A percentile compares a stretch with the other conserved stretches of the same genome.
phyloP scores from a whole-genome alignment of 1,284 basidiomycete species.

The Lentinus polychrous region DNA sequence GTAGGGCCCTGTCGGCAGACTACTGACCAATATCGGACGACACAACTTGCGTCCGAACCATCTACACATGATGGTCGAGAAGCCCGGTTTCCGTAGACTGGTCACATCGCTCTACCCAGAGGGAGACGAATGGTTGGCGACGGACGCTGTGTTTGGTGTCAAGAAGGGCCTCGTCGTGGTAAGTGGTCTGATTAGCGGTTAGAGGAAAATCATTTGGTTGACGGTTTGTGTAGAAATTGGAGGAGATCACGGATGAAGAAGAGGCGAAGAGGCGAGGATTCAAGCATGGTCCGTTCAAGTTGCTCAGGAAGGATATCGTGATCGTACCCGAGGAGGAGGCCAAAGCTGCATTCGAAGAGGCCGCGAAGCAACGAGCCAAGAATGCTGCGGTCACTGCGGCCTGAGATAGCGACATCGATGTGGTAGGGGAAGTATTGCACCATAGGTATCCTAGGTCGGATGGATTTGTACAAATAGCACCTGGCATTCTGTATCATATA shows the following conservation, averaged over 20 bases:
- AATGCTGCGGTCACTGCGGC: slow-evolving; percentile 11
- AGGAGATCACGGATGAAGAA: slow-evolving; percentile 46
- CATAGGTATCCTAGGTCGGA: too few species aligned
- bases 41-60: slow-evolving; percentile 80
- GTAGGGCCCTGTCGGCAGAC: slow-evolving; percentile 68
- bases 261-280: slow-evolving; percentile 57
- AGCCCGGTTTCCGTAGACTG: slow-evolving; percentile 66
- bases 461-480: too few species aligned
- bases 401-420: background rate
- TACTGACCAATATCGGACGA: slow-evolving; percentile 53
- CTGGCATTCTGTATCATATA: too few species aligned
- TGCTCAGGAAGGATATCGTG: slow-evolving; percentile 55
- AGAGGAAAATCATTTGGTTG: background rate
- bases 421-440: too few species aligned
- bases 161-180: slow-evolving; percentile 56
- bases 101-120: slow-evolving; percentile 72
- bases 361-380: slow-evolving; percentile 21
- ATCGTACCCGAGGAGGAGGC: slow-evolving; percentile 50
- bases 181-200: slow-evolving; percentile 22
- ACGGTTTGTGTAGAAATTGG: slow-evolving; percentile 32
- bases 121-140: slow-evolving; percentile 58
- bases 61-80: slow-evolving; percentile 68
- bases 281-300: slow-evolving; percentile 51
- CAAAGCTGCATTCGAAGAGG: slow-evolving; percentile 23
- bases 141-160: slow-evolving; percentile 77